Evolutionary conservation across 2,329 filamentous ascomycete genomes (phyloP), one percentile per base, ranked within the genome.

Genomic region (Hypoxylon sp.): DNA sequence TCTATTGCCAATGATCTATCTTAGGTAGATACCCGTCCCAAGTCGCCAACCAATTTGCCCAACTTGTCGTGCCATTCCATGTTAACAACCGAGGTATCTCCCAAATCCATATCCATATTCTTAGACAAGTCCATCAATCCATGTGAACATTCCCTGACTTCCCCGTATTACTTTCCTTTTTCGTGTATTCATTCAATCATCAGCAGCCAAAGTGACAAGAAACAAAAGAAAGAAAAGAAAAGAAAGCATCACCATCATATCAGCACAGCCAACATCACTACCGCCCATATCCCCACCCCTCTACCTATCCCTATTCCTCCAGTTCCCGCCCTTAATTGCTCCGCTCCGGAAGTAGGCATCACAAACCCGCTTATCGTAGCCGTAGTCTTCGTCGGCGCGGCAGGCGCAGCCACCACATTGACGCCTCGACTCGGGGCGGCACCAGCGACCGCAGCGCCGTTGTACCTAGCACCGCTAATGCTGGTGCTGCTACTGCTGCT

Each of bases 141-240:
- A 5, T 14, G 31, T 33, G 6, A 14, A 20, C 49, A n/a, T 37
- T 3, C 33, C 33, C 7, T 10, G 1, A 1, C 33, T 35, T 35
- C 20, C 33, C 35, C 17, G 14, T 17, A 42, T 44, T 30, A 30
- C 22, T 11, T 44, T 31, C 53, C 30, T 31, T 37, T 49, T 58
- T 58, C 55, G 7, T 35, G 30, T 31, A 55, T 48, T 61, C 49
- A 20, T 61, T 61, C 49, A 61, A 10, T 54, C 48, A 35, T 54
- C 40, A 54, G 13, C 58, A 13, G 25, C 25, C 25, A 27, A 27
- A 27, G 25, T 27, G 25, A 20, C 20, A 20, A 20, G 20, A 20
- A 27, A 27, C 25, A 27, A 27, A 27, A 27, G 25, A 27, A 27
- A 27, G 25, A 27, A 5, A 44, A 13, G 20, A 14, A 22, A 7